phyloP scores from a whole-genome alignment of 495 filamentous ascomycete genomes.

The Podospora comata region DNA sequence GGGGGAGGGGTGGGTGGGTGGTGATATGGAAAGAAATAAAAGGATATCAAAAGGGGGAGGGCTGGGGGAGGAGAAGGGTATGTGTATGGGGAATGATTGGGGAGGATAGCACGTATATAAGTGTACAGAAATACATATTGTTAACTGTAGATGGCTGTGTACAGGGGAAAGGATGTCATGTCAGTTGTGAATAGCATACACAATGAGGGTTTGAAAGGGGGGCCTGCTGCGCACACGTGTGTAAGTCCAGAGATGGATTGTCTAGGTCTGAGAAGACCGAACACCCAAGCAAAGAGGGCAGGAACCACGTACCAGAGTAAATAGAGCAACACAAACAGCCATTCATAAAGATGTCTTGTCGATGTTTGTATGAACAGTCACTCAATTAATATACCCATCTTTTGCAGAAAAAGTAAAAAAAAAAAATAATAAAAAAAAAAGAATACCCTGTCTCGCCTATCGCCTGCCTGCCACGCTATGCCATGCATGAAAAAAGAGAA shows the following conservation, averaged over 20 bases:
- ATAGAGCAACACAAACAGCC: no score
- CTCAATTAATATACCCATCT: neutral
- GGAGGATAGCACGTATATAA: neutral
- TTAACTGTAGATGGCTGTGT: neutral
- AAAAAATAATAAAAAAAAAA: neutral
- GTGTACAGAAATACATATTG: neutral
- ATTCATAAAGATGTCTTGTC: no score
- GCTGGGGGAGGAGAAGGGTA: neutral
- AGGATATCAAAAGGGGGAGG: neutral
- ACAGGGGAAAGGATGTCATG: neutral
- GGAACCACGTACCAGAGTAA: no score
- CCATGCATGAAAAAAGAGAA: neutral
- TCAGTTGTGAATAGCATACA: neutral
- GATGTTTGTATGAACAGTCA: neutral
- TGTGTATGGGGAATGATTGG: no score
- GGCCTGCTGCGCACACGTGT: no score
- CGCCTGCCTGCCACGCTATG: neutral
- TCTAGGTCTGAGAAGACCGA: no score
- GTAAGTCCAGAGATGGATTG: no score
- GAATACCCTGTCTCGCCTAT: neutral
- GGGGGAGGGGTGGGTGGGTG: neutral
- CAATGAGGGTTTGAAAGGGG: no score
- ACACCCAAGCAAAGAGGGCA: no score
- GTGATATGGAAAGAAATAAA: neutral
- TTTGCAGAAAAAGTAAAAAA: neutral